Base-by-base conservation (phyloP, 2,329 filamentous ascomycete genomes). In the Leptographium lundbergii region DNA sequence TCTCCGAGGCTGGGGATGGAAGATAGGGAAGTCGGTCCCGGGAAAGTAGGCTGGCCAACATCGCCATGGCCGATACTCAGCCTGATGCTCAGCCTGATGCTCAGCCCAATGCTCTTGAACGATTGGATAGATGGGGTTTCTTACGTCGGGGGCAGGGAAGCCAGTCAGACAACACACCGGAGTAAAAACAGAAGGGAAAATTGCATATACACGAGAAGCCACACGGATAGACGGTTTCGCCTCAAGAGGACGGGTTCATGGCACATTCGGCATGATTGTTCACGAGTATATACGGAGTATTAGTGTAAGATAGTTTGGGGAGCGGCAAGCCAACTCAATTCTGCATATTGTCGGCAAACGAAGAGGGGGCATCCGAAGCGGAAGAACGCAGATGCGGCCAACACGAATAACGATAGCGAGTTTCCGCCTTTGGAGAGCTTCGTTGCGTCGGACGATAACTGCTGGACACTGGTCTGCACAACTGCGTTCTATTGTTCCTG, bases 1-100 rank as follows among this genome's bases (percentile, higher is more conserved):
- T 14, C 76, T 99, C 32, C 79, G 92, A 63, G 80, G 83, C 14
- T 96, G 92, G 90, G 94, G 94, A 6, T 97, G 89, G 86, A 84
- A 97, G 69, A 94, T 99, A 68, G 92, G 92, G 56, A 95, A 90
- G 77, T 79, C 84, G 66, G 60, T 47, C 54, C 14, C 60, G 19
- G 25, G 29, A 14, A 29, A 34, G n/a, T 24, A 19, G 27, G 50
- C 27, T 5, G 17, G 42, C 42, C 42, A n/a, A 25, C 24, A 25
- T 24, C 47, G 9, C 47, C 22, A 50, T 50, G 24, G 25, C 6
- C 11, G 47, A 50, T 13, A 6, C 22, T 14, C 47, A 34, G 27
- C 27, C 27, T 29, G 27, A 29, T n/a, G n/a, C 22, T 14, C 47
- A 34, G 27, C 27, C 27, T 29, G 27, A 29, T n/a, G 27, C 27